These are phyloP conservation scores for Pyrus betulifolia DNA, from an alignment of 306 rosid species.

Conservation along the genomic window DNA sequence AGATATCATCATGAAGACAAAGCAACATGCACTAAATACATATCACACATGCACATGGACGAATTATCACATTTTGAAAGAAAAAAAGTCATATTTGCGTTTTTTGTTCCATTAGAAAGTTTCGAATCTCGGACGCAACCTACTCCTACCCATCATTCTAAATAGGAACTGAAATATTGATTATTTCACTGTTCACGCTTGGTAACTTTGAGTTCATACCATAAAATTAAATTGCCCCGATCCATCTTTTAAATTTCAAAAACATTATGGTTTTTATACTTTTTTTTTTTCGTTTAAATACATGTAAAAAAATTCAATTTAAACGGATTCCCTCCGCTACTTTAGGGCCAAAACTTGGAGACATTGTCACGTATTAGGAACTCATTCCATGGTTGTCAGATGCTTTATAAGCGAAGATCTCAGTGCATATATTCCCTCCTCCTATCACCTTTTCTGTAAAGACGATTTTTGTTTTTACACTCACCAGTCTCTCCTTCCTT, in stretches of 20 bases:
- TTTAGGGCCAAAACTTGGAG: constrained; percentile 35
- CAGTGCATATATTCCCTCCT: constrained; percentile 48
- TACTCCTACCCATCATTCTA: neutral
- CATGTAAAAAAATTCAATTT: constrained; percentile 17
- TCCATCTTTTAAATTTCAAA: constrained; percentile 13
- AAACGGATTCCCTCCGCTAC: constrained; percentile 47
- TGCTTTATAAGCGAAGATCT: constrained; percentile 46
- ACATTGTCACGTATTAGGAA: constrained; percentile 27
- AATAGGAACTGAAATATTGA: neutral
- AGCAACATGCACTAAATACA: neutral
- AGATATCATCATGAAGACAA: neutral
- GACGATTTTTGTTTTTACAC: constrained; percentile 17
- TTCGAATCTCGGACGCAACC: neutral
- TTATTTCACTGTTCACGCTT: neutral
- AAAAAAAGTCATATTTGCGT: neutral
- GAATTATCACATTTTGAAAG: neutral
- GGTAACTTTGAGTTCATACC: neutral
- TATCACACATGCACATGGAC: neutral
- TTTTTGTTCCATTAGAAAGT: neutral
- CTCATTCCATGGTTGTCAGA: constrained; percentile 40
- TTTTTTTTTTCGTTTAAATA: neutral
- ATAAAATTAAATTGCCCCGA: too few species aligned
- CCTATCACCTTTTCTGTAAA: constrained; percentile 53
- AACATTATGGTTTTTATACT: constrained; percentile 24
- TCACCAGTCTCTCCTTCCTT: constrained; percentile 21